Percentiles rank a stretch among this genome's conserved stretches.
Conservation (phyloP, 768 basidiomycete species). For the Trametopsis cervina region DNA sequence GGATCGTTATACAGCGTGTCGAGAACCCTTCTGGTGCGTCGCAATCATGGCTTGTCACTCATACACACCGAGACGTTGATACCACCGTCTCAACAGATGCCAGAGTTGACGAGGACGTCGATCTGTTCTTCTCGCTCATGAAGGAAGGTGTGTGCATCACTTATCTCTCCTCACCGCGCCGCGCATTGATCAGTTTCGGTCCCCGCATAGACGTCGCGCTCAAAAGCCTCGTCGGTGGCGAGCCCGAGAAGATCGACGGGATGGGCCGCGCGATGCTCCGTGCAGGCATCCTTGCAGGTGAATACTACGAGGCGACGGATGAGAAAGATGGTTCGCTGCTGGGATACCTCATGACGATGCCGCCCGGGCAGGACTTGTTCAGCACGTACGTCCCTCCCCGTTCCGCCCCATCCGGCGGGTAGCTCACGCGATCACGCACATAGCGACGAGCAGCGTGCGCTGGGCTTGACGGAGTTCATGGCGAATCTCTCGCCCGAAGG, state of each 20-base stretch:
- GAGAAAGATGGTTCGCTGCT: constrained; percentile 5
- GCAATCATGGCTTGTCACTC: background rate
- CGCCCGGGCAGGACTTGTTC: constrained; percentile 14
- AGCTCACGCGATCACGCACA: too few species aligned
- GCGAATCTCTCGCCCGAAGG: constrained; percentile 7
- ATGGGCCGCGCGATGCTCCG: constrained; percentile 15
- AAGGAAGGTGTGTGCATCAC: constrained; percentile 10
- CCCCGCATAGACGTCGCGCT: constrained; percentile 2
- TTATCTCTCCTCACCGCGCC: background rate
- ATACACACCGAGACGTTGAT: background rate
- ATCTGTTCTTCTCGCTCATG: constrained; percentile 13
- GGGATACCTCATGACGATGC: constrained; percentile 13
- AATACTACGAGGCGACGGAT: constrained; percentile 14
- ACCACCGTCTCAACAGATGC: background rate
- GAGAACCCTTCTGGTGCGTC: constrained; percentile 5
- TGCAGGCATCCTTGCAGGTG: constrained; percentile 13
- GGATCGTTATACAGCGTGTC: constrained; percentile 4
- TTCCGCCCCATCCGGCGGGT: too few species aligned
- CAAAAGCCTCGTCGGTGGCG: constrained; percentile 15
- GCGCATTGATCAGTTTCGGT: background rate
- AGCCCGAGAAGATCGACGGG: constrained; percentile 3
- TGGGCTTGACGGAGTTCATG: constrained; percentile 14
- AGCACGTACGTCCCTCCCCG: constrained; percentile 8
- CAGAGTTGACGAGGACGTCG: constrained; percentile 8
- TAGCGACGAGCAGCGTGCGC: constrained; percentile 12